phyloP scores from a whole-genome alignment of 2,329 filamentous ascomycete species.

The Ceratocystis lukuohia region DNA sequence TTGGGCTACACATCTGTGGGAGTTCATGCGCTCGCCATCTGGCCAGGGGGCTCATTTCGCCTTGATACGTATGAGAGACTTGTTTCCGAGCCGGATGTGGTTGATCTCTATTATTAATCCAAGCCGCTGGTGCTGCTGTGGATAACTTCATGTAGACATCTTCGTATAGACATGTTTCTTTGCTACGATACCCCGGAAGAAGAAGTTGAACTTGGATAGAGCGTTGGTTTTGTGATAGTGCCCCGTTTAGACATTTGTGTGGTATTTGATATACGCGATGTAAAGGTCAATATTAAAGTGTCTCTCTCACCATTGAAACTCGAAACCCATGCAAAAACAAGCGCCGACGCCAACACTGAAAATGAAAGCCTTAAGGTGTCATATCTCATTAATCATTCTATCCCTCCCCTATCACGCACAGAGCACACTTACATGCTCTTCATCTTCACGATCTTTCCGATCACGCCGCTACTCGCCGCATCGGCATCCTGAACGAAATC shows the following conservation, averaged over 20 bases:
- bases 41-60: slow-evolving; percentile 61
- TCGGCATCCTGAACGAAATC: neutral
- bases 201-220: neutral
- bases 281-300: too few relatives aligned
- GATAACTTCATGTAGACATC: too few relatives aligned
- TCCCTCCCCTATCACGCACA: neutral
- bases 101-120: neutral
- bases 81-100: neutral
- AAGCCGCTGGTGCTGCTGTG: neutral
- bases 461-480: neutral
- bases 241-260: neutral
- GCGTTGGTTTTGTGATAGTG: neutral
- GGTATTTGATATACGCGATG: neutral
- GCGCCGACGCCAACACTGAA: too few relatives aligned
- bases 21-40: slow-evolving; percentile 65
- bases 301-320: too few relatives aligned
- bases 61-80: slow-evolving; percentile 54
- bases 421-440: neutral
- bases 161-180: neutral
- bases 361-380: too few relatives aligned
- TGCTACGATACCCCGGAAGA: neutral
- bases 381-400: too few relatives aligned
- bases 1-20: slow-evolving; percentile 24
- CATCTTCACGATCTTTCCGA: neutral
- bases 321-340: too few relatives aligned